Evolutionary conservation across 495 filamentous ascomycete genomes (phyloP).

Genomic region (Hyaloscypha finlandica): DNA sequence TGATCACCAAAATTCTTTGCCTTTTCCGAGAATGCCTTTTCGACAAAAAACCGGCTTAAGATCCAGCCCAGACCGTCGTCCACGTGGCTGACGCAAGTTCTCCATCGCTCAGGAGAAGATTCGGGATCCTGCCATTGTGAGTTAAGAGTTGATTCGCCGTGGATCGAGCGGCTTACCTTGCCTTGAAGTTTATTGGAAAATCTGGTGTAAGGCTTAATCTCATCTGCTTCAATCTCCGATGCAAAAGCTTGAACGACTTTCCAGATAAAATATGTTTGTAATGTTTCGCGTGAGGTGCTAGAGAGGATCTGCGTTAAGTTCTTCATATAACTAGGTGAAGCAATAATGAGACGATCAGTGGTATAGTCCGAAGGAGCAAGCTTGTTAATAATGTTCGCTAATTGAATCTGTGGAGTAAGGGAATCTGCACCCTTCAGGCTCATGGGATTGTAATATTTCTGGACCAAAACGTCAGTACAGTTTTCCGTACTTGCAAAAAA

Average conservation of each 20-base stretch:
- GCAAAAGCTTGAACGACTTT: conserved; percentile 58
- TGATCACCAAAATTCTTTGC: conserved; percentile 68
- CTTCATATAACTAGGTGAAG: conserved; percentile 57
- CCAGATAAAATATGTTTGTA: conserved; percentile 62
- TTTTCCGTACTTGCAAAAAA: not conserved
- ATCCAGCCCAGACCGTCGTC: conserved; percentile 60
- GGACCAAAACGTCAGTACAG: not conserved
- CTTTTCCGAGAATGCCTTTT: conserved; percentile 62
- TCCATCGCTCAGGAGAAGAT: conserved; percentile 66
- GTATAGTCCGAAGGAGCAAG: conserved; percentile 53
- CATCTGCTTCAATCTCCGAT: conserved; percentile 55
- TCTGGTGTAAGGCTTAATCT: conserved; percentile 55
- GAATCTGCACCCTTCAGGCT: conserved; percentile 52
- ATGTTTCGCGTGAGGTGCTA: conserved; percentile 47
- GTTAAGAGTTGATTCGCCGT: not conserved
- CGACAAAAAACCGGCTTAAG: conserved; percentile 66
- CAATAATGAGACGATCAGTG: conserved; percentile 56
- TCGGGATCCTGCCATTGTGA: conserved; percentile 54
- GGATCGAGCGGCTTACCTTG: conserved; percentile 29
- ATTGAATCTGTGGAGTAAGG: conserved; percentile 55
- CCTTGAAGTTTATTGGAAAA: conserved; percentile 61
- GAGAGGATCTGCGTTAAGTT: conserved; percentile 48
- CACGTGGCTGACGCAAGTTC: conserved; percentile 61
- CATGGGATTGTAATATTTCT: conserved; percentile 59
- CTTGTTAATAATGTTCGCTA: conserved; percentile 52